A percentile compares a stretch with the other conserved stretches of the same genome.
Conservation (phyloP, 208 protist genomes). For the Trypanosoma brucei region DNA sequence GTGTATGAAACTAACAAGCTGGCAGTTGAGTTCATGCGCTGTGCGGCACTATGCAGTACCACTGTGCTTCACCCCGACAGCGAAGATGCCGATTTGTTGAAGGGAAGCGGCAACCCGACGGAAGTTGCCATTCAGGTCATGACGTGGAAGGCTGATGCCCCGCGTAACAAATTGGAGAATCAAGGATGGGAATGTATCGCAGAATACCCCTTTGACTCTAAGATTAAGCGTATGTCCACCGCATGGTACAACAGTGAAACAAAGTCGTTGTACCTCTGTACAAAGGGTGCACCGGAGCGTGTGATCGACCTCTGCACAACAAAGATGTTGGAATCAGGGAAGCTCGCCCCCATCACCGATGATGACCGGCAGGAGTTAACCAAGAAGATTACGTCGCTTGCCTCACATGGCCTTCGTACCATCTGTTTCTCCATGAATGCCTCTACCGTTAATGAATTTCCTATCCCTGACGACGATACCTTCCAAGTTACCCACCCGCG, state of each 20-base stretch:
- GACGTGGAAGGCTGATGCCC: constrained; percentile 78
- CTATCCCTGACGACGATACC: constrained; percentile 31
- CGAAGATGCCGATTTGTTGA: constrained; percentile 57
- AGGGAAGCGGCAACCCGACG: constrained; percentile 81
- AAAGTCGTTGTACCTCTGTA: constrained; percentile 68
- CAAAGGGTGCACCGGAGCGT: constrained; percentile 86
- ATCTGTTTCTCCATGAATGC: constrained; percentile 32
- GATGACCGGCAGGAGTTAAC: constrained; percentile 42
- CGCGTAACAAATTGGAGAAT: constrained; percentile 56
- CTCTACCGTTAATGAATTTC: constrained; percentile 41
- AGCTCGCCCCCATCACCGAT: constrained; percentile 9
- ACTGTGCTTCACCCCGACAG: constrained; percentile 53
- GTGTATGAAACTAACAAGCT: constrained; percentile 33
- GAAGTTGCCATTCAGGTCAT: constrained; percentile 89
- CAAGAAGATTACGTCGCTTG: constrained; percentile 53
- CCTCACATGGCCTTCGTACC: constrained; percentile 70
- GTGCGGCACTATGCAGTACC: constrained; percentile 74
- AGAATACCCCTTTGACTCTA: constrained; percentile 88
- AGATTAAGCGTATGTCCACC: constrained; percentile 86
- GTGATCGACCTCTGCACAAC: constrained; percentile 72
- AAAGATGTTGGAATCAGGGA: constrained; percentile 35
- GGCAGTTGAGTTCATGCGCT: constrained; percentile 74
- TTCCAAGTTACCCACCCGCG: constrained; percentile 53
- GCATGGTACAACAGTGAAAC: constrained; percentile 60
- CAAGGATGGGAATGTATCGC: constrained; percentile 74